phyloP scores from a whole-genome alignment of 163 green algal genomes.

The Volvox carteri region DNA sequence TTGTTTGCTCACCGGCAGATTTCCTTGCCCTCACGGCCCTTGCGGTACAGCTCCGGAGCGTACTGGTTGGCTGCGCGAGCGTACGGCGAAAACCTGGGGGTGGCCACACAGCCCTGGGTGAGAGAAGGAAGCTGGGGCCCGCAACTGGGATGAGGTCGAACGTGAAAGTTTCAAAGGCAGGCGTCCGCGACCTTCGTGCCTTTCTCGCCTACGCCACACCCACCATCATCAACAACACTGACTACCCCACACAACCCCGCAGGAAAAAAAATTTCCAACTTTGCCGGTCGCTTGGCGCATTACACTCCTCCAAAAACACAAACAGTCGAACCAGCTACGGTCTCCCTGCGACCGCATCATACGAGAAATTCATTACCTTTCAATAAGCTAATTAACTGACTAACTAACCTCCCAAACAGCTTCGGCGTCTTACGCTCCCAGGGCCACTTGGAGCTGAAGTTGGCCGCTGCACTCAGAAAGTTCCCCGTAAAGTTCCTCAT shows the following conservation, averaged over 20 bases:
- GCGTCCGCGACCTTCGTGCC: too few relatives aligned
- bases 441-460: constrained; percentile 9
- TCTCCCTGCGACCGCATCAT: too few relatives aligned
- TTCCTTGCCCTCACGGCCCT: constrained; percentile 7
- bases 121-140: too few relatives aligned
- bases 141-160: too few relatives aligned
- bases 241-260: too few relatives aligned
- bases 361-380: too few relatives aligned
- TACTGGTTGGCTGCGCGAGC: constrained; percentile 13
- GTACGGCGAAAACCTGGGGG: constrained; percentile 56
- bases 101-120: neutral
- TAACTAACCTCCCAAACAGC: constrained; percentile 55
- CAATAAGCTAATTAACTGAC: too few relatives aligned
- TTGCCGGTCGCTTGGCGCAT: too few relatives aligned
- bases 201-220: too few relatives aligned
- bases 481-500: constrained; percentile 46
- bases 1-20: constrained; percentile 57
- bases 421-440: constrained; percentile 28
- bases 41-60: constrained; percentile 33
- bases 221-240: too few relatives aligned
- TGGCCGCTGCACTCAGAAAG: neutral
- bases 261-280: too few relatives aligned
- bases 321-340: neutral
- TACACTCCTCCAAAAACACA: neutral
- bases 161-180: too few relatives aligned